phyloP scores from a whole-genome alignment of 2,329 filamentous ascomycete species.

The Tolypocladium endophyticum region DNA sequence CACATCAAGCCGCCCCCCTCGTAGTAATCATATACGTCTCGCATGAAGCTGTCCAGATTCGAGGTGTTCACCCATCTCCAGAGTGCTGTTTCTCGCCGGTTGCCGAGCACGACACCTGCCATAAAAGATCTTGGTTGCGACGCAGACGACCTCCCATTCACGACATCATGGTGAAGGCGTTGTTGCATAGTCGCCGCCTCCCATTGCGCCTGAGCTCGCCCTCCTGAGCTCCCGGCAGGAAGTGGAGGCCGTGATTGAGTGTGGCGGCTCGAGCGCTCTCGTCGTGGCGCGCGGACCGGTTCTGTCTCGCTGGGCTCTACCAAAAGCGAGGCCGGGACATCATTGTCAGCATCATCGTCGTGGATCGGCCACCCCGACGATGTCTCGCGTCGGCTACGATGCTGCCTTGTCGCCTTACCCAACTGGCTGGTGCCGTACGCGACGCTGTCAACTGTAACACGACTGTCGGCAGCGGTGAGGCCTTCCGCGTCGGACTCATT shows the following conservation, averaged over 20 bases:
- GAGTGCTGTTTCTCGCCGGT: slow-evolving; percentile 61
- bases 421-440: slow-evolving; percentile 8
- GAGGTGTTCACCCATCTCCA: slow-evolving; percentile 91
- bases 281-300: background rate
- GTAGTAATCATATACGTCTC: slow-evolving; percentile 79
- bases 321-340: slow-evolving; percentile 53
- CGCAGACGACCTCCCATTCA: slow-evolving; percentile 5
- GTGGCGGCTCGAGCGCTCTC: background rate
- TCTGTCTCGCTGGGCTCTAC: slow-evolving; percentile 36
- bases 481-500: slow-evolving; percentile 38
- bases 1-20: slow-evolving; percentile 75
- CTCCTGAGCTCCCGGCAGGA: background rate
- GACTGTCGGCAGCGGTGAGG: slow-evolving; percentile 35
- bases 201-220: slow-evolving; percentile 38
- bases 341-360: slow-evolving; percentile 45
- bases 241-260: background rate
- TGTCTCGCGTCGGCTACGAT: slow-evolving; percentile 1
- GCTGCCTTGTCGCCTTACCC: slow-evolving; percentile 1
- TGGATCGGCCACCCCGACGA: slow-evolving; percentile 17
- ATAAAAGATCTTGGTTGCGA: slow-evolving; percentile 17
- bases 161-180: slow-evolving; percentile 32
- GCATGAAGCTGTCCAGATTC: slow-evolving; percentile 80
- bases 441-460: slow-evolving; percentile 28
- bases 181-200: slow-evolving; percentile 42
- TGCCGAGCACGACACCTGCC: slow-evolving; percentile 19